Percentiles rank a stretch among this genome's conserved stretches.
Evolutionary conservation across 2,329 filamentous ascomycete genomes (phyloP).

Genomic region (Phialophora tarda): DNA sequence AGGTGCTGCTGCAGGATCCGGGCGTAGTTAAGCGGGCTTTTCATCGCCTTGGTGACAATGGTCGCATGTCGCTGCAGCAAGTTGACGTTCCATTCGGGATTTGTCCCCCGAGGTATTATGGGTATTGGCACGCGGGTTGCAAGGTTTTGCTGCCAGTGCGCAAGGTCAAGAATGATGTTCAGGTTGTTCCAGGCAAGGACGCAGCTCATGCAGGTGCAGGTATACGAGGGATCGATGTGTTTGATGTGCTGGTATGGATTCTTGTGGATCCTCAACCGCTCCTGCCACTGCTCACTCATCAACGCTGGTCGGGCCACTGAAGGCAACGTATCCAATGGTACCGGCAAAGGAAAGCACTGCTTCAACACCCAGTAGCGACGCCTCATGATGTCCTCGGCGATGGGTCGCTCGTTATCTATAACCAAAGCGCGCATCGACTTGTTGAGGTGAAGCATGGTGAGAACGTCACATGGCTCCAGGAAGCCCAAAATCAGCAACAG

Average conservation of each 20-base stretch:
- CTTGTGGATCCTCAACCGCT: slow-evolving; percentile 35
- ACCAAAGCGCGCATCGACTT: slow-evolving; percentile 31
- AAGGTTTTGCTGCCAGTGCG: slow-evolving; percentile 38
- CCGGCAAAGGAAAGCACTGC: slow-evolving; percentile 38
- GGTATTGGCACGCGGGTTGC: slow-evolving; percentile 38
- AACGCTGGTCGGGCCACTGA: slow-evolving; percentile 29
- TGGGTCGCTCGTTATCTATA: slow-evolving; percentile 32
- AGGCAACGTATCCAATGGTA: slow-evolving; percentile 31
- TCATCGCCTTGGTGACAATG: slow-evolving; percentile 35
- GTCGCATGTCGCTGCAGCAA: slow-evolving; percentile 33
- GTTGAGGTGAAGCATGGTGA: slow-evolving; percentile 30
- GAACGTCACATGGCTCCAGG: slow-evolving; percentile 33
- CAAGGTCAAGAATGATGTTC: slow-evolving; percentile 37
- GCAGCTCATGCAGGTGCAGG: slow-evolving; percentile 40
- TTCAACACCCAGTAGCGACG: slow-evolving; percentile 37
- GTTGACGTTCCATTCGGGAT: slow-evolving; percentile 37
- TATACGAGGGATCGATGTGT: slow-evolving; percentile 32
- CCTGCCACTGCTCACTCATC: slow-evolving; percentile 34
- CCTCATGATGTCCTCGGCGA: slow-evolving; percentile 30
- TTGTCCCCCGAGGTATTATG: slow-evolving; percentile 36
- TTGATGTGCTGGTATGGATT: slow-evolving; percentile 39
- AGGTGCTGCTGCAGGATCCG: slow-evolving; percentile 38
- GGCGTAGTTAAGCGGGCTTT: slow-evolving; percentile 34
- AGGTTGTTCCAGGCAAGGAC: slow-evolving; percentile 40
- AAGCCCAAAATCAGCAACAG: slow-evolving; percentile 32